phyloP scores from a whole-genome alignment of 2,329 filamentous ascomycete species.

The Diaporthe helianthi region DNA sequence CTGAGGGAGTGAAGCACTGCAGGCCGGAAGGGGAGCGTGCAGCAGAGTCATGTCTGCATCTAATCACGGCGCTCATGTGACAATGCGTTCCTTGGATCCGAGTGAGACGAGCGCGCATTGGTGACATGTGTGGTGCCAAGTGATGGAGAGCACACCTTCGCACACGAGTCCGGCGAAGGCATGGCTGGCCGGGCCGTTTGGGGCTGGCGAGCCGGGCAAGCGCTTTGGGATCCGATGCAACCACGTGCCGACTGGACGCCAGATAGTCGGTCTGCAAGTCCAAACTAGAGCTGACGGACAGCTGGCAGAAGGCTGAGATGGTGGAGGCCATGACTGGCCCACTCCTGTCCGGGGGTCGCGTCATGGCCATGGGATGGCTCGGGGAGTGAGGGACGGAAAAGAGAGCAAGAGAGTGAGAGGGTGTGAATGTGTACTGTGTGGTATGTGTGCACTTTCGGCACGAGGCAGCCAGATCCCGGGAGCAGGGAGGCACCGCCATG shows the following conservation, averaged over 20 bases:
- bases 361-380: conserved; percentile 14
- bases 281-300: conserved; percentile 24
- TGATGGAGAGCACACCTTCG: conserved; percentile 9
- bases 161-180: conserved; percentile 11
- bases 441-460: conserved; percentile 5
- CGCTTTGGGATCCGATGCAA: conserved; percentile 22
- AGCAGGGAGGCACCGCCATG: conserved; percentile 3
- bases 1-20: conserved; percentile 4
- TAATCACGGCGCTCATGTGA: conserved; percentile 13
- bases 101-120: conserved; percentile 21
- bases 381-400: not conserved
- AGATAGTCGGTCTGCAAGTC: conserved; percentile 22
- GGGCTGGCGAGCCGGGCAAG: conserved; percentile 20
- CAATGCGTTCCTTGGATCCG: conserved; percentile 17
- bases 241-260: conserved; percentile 14
- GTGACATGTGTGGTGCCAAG: conserved; percentile 19
- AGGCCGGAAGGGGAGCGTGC: conserved; percentile 12
- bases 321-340: conserved; percentile 12
- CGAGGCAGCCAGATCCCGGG: conserved; percentile 16
- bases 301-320: conserved; percentile 20
- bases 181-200: conserved; percentile 26
- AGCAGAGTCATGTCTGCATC: conserved; percentile 28
- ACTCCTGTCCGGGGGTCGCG: conserved; percentile 8
- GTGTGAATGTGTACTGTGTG: not conserved
- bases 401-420: not conserved